Base-by-base conservation (phyloP, 2,329 filamentous ascomycete genomes). In the Nothophaeocryptopus gaeumannii region DNA sequence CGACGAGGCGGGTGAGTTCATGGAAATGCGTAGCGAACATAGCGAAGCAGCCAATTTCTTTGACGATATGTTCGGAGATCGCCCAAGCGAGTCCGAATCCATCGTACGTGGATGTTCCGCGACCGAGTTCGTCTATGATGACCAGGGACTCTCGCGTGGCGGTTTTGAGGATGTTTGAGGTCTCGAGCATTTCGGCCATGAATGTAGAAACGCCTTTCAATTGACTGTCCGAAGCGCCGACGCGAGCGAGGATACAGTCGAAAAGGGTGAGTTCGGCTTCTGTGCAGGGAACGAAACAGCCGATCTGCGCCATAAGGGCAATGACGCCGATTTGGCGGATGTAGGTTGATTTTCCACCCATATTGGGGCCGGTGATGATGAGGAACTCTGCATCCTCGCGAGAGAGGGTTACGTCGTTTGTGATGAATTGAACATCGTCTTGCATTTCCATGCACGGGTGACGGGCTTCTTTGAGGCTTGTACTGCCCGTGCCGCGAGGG, bases 151-250 rank as follows among this genome's bases (percentile, higher is more conserved):
- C 93, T 30, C 86, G 83, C 0, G 93, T 99, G 2, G 93, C 93
- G 0, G 89, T 95, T 73, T 97, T 97, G 65, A 99, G 84, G 58
- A 99, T 99, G 68, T 97, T 97, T 59, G 93, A 90, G 1, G 93
- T 99, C 70, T 99, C 93, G 15, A 99, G 81, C 93, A 99, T 99
- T 74, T 99, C 93, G 1, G 93, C 93, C 95, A 99, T 99, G 71
- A 99, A 99, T 0, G 93, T 99, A 3, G 89, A 96, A 2, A 99
- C 93, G 32, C 93, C 93, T 72, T 97, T 97, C 56, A 99, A 85
- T 70, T 97, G 93, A 5, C 89, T 95, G 72, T 99, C 95, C 61
- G 88, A 93, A 5, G 93, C 95, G 36, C 95, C 93, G 0, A 99
- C 93, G 61, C 93, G 87, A 0, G 95, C 93, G 34, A 99, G 85